Evolutionary conservation across 1,139 yeast species (phyloP).

Genomic region (Pichia sp.): DNA sequence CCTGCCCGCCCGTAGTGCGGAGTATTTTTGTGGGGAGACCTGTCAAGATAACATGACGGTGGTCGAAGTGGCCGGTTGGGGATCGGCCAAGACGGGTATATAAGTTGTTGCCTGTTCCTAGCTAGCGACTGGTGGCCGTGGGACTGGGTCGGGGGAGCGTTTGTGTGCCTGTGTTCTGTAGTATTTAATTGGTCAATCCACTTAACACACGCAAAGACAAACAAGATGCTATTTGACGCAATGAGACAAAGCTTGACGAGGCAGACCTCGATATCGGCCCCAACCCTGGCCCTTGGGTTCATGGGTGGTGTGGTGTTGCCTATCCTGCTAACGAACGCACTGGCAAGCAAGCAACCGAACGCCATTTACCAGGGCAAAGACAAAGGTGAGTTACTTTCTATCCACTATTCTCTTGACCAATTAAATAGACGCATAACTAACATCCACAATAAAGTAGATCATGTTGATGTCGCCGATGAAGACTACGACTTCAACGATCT

Average conservation of each 20-base stretch:
- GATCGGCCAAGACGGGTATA: neutral
- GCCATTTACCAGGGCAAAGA: conserved; percentile 14
- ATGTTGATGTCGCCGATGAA: conserved; percentile 12
- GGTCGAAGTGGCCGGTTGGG: neutral
- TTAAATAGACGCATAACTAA: conserved; percentile 18
- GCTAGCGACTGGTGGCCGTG: neutral
- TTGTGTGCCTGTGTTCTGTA: neutral
- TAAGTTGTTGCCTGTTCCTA: neutral
- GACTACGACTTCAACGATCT: conserved; percentile 16
- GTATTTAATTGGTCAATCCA: neutral
- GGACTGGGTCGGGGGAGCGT: no score
- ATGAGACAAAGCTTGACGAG: conserved; percentile 12
- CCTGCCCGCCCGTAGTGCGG: conserved; percentile 1
- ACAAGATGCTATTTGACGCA: conserved; percentile 13
- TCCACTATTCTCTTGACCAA: conserved; percentile 8
- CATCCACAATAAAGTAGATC: conserved; percentile 18
- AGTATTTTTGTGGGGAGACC: conserved; percentile 3
- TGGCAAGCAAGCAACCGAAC: conserved; percentile 11
- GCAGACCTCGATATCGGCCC: conserved; percentile 13
- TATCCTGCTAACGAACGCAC: conserved; percentile 16
- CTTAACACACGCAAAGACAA: neutral
- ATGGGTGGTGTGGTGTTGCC: conserved; percentile 22
- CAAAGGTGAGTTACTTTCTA: conserved; percentile 18
- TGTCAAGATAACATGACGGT: neutral
- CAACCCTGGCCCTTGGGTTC: conserved; percentile 19